phyloP scores from a whole-genome alignment of 1,284 basidiomycete genomes.

The Meira nashicola region DNA sequence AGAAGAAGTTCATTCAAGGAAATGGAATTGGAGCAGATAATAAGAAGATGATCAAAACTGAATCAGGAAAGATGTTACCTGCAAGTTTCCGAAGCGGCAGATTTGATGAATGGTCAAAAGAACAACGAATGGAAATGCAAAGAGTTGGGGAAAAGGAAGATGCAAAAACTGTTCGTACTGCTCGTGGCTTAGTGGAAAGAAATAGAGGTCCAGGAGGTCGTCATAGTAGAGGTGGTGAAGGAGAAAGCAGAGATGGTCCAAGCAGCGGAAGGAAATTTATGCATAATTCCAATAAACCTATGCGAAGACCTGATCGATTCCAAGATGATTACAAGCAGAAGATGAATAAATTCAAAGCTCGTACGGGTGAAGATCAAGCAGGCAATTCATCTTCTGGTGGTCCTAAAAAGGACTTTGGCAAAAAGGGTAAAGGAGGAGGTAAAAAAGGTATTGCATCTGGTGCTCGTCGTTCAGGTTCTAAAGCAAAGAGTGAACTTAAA shows the following conservation, averaged over 20 bases:
- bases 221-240: conserved; percentile 36
- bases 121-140: conserved; percentile 67
- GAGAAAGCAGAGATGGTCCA: conserved; percentile 4
- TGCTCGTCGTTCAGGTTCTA: conserved; percentile 59
- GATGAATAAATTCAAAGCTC: conserved; percentile 2
- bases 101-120: conserved; percentile 90
- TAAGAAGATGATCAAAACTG: conserved; percentile 86
- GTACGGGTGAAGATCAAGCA: conserved; percentile 23
- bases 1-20: conserved; percentile 87
- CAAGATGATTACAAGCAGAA: conserved; percentile 12
- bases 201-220: conserved; percentile 62
- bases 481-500: conserved; percentile 73
- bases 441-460: conserved; percentile 48
- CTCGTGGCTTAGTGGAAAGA: conserved; percentile 56
- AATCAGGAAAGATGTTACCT: conserved; percentile 86
- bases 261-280: conserved; percentile 8
- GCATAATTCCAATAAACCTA: conserved; percentile 8
- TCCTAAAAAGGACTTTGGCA: conserved; percentile 64
- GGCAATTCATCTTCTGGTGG: conserved; percentile 54
- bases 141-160: conserved; percentile 72
- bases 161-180: conserved; percentile 17
- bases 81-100: conserved; percentile 87
- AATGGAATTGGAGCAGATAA: conserved; percentile 83
- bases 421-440: conserved; percentile 26
- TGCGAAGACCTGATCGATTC: conserved; percentile 6